Percentiles rank a stretch among this genome's conserved stretches.
Conservation (phyloP, 139 green algal species). For the Chlorella sp. region DNA sequence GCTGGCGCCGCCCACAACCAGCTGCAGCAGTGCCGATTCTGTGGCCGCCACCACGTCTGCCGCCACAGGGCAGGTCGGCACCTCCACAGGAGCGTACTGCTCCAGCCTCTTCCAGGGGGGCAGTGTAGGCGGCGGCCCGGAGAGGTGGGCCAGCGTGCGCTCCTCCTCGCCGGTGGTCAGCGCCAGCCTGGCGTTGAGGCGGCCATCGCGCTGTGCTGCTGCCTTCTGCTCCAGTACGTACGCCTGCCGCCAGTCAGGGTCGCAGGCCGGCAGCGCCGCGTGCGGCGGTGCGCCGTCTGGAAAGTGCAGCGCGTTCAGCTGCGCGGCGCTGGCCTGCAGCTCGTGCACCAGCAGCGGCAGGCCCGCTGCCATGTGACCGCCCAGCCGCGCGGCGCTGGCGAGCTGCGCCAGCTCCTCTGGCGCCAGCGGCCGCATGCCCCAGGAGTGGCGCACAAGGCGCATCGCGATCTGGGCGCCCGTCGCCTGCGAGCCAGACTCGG, state of each 20-base stretch:
- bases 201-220: background rate
- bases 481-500: constrained; percentile 39
- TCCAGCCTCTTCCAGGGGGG: constrained; percentile 4
- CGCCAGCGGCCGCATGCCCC: constrained; percentile 44
- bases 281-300: background rate
- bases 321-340: constrained; percentile 31
- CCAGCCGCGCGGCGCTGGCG: background rate
- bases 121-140: background rate
- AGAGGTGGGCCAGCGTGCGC: background rate
- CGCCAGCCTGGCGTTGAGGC: constrained; percentile 13
- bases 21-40: constrained; percentile 17
- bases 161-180: constrained; percentile 30
- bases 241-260: constrained; percentile 4
- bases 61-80: constrained; percentile 25
- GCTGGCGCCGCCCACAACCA: background rate
- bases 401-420: constrained; percentile 36
- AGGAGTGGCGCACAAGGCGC: constrained; percentile 52
- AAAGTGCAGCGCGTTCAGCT: constrained; percentile 31
- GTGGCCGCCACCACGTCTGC: background rate
- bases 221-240: constrained; percentile 14
- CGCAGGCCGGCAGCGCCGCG: background rate
- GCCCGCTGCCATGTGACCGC: constrained; percentile 34
- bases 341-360: constrained; percentile 41
- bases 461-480: constrained; percentile 54
- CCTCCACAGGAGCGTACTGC: background rate